phyloP scores from a whole-genome alignment of 179 eudicot species.

The Actinidia arguta region DNA sequence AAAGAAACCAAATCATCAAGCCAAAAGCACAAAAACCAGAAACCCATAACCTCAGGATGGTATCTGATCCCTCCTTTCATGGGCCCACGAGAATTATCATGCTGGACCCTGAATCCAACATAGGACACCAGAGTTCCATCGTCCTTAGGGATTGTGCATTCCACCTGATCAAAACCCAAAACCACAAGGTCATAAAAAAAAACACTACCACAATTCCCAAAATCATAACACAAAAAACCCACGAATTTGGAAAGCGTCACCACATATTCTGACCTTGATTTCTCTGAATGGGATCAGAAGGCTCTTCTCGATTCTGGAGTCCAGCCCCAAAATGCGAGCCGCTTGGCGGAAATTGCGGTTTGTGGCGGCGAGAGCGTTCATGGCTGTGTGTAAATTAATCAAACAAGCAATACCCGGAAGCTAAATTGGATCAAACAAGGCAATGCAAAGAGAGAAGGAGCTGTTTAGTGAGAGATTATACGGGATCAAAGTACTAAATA shows the following conservation, averaged over 20 bases:
- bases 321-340: slow-evolving; percentile 57
- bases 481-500: neutral
- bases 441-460: neutral
- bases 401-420: slow-evolving; percentile 4
- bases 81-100: slow-evolving; percentile 76
- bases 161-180: slow-evolving; percentile 54
- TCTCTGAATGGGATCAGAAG: slow-evolving; percentile 70
- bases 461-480: neutral
- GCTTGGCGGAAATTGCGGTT: slow-evolving; percentile 60
- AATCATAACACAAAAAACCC: neutral
- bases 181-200: slow-evolving; percentile 11
- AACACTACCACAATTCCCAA: neutral
- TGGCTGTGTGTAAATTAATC: slow-evolving; percentile 13
- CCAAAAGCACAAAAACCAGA: neutral
- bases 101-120: slow-evolving; percentile 71
- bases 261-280: slow-evolving; percentile 46
- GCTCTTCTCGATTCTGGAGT: slow-evolving; percentile 60
- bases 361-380: slow-evolving; percentile 74
- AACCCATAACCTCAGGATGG: slow-evolving; percentile 60
- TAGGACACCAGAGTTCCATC: slow-evolving; percentile 67
- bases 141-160: slow-evolving; percentile 70
- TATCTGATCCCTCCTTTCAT: slow-evolving; percentile 86
- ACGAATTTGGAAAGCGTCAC: neutral
- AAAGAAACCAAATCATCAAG: slow-evolving; percentile 10
- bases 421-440: neutral